Conservation (phyloP, 1,284 basidiomycete species). For the Sphagnurus paluster region DNA sequence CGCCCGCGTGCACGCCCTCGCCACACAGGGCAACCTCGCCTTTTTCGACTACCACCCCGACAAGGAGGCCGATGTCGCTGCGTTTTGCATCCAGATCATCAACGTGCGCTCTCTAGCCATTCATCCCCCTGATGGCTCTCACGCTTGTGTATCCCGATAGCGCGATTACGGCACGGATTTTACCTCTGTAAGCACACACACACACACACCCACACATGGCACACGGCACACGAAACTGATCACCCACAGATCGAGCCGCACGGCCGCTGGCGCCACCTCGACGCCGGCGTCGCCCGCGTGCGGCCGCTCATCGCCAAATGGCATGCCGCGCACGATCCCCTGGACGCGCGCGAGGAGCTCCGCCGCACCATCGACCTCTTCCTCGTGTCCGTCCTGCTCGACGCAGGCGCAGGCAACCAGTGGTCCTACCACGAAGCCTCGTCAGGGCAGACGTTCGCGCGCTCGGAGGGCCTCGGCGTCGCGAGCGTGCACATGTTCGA, state of each 20-base stretch:
- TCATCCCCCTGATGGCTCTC: not conserved
- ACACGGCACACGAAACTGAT: not conserved
- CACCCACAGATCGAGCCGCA: constrained; percentile 82
- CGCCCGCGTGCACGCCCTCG: constrained; percentile 75
- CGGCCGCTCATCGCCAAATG: constrained; percentile 58
- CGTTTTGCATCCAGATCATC: constrained; percentile 83
- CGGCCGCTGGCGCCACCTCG: constrained; percentile 89
- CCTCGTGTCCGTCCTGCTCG: constrained; percentile 90
- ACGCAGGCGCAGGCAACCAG: constrained; percentile 86
- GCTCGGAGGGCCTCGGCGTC: constrained; percentile 92
- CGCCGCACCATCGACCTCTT: constrained; percentile 87
- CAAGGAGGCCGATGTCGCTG: constrained; percentile 71
- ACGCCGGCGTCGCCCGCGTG: constrained; percentile 65
- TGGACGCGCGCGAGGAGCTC: constrained; percentile 61
- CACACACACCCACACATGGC: not conserved
- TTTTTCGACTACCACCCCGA: constrained; percentile 87
- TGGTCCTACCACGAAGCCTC: constrained; percentile 78
- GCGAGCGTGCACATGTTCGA: constrained; percentile 91
- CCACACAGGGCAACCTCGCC: constrained; percentile 69
- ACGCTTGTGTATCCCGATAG: constrained; percentile 40
- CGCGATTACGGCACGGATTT: constrained; percentile 82
- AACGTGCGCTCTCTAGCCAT: constrained; percentile 27
- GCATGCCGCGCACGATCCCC: constrained; percentile 46
- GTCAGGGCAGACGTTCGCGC: constrained; percentile 59
- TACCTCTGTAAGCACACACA: constrained; percentile 45